phyloP scores from a whole-genome alignment of 441 rosid species.

The Erodium texanum region DNA sequence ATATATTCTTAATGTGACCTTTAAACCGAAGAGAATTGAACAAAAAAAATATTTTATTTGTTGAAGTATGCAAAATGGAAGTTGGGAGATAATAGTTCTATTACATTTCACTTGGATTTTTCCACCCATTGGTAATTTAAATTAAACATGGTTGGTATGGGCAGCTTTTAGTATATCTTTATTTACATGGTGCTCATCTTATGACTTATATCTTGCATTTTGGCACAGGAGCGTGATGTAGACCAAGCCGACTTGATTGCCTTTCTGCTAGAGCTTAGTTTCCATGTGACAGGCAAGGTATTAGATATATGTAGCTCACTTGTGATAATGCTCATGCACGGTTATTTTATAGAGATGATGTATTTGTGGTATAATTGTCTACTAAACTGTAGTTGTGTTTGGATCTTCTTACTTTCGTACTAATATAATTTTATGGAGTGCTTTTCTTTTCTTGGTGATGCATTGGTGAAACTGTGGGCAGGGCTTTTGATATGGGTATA shows the following conservation, averaged over 20 bases:
- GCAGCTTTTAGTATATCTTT: background rate
- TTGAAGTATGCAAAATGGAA: background rate
- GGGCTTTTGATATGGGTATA: too few relatives aligned
- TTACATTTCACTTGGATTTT: background rate
- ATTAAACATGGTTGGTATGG: background rate
- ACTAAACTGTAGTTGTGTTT: too few relatives aligned
- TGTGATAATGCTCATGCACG: too few relatives aligned
- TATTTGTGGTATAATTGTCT: too few relatives aligned
- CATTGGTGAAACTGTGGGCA: too few relatives aligned
- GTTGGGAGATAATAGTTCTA: background rate
- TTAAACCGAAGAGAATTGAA: background rate
- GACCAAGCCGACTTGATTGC: constrained; percentile 85
- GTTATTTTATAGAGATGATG: too few relatives aligned
- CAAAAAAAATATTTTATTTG: background rate
- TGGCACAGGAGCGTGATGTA: constrained; percentile 67
- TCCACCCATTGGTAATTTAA: background rate
- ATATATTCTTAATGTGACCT: background rate
- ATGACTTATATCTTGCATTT: constrained; percentile 14
- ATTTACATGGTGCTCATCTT: background rate
- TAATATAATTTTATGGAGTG: too few relatives aligned
- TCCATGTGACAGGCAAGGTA: constrained; percentile 87
- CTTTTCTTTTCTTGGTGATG: too few relatives aligned
- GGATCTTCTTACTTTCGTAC: too few relatives aligned
- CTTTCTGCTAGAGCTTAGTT: constrained; percentile 92
- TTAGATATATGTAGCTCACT: too few relatives aligned